Conservation (phyloP, 768 basidiomycete genomes). For the Trametes cinnabarina region DNA sequence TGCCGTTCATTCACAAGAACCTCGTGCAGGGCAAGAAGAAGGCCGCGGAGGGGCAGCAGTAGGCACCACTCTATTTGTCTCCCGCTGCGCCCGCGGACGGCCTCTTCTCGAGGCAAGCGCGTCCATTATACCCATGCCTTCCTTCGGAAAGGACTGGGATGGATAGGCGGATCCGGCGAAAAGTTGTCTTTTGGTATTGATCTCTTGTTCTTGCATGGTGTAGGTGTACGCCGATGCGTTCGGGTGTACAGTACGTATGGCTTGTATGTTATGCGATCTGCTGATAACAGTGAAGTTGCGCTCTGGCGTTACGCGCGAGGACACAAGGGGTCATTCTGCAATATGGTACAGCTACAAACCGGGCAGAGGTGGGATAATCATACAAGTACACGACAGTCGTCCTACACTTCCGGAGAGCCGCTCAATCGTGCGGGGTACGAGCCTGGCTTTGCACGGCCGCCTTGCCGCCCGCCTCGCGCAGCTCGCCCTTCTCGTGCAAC, state of each 20-base stretch:
- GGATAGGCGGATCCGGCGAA: no score
- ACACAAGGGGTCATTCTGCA: neutral
- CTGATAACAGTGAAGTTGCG: neutral
- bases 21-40: slow-evolving; percentile 50
- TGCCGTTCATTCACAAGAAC: slow-evolving; percentile 88
- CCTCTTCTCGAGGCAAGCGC: no score
- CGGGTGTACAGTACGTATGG: neutral
- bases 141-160: no score
- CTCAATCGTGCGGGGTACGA: slow-evolving; percentile 41
- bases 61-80: neutral
- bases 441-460: slow-evolving; percentile 41
- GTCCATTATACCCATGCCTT: no score
- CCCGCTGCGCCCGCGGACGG: no score
- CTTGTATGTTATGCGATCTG: neutral
- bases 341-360: neutral
- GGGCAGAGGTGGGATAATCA: no score
- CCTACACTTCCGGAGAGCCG: no score
- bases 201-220: neutral
- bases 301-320: neutral
- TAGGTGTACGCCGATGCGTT: neutral
- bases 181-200: no score
- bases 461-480: slow-evolving; percentile 54
- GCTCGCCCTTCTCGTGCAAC: slow-evolving; percentile 54
- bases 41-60: neutral
- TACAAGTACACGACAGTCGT: no score